Percentiles rank a stretch among this genome's conserved stretches.
Evolutionary conservation across 1,284 basidiomycete genomes (phyloP).

Genomic region (Moesziomyces antarcticus): DNA sequence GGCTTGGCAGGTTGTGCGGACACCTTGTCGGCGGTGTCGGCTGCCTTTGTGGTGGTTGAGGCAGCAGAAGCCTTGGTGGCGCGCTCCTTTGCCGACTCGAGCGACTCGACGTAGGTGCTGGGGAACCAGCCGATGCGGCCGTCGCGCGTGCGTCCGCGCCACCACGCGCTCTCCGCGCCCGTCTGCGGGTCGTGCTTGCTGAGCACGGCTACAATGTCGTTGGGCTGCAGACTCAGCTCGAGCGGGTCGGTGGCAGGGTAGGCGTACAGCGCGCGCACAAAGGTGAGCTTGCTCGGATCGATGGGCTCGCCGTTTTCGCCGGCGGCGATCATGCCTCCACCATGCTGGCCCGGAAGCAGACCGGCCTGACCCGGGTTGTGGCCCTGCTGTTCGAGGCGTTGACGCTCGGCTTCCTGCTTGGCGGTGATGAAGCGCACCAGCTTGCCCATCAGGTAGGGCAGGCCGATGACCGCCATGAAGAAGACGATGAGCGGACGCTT

Average conservation of each 20-base stretch:
- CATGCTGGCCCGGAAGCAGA: conserved; percentile 76
- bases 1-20: conserved; percentile 13
- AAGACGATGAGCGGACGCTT: conserved; percentile 94
- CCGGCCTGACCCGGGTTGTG: conserved; percentile 67
- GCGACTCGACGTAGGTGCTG: conserved; percentile 71
- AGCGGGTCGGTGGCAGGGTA: conserved; percentile 75
- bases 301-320: conserved; percentile 65
- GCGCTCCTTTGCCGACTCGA: conserved; percentile 63
- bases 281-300: conserved; percentile 76
- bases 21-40: conserved; percentile 26
- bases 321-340: conserved; percentile 47
- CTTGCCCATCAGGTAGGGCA: conserved; percentile 93
- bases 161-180: conserved; percentile 87
- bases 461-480: conserved; percentile 91
- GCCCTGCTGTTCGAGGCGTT: conserved; percentile 66
- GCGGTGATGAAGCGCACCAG: conserved; percentile 83
- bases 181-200: conserved; percentile 72
- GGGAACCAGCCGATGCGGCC: conserved; percentile 98
- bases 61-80: conserved; percentile 47
- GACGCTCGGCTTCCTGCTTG: conserved; percentile 71
- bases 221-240: conserved; percentile 84
- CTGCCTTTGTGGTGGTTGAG: conserved; percentile 6
- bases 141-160: conserved; percentile 92
- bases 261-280: conserved; percentile 85
- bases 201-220: conserved; percentile 94